These are phyloP conservation scores for Fusarium cicatricum DNA, from an alignment of 2,329 filamentous ascomycete genomes.

Conservation along the genomic window DNA sequence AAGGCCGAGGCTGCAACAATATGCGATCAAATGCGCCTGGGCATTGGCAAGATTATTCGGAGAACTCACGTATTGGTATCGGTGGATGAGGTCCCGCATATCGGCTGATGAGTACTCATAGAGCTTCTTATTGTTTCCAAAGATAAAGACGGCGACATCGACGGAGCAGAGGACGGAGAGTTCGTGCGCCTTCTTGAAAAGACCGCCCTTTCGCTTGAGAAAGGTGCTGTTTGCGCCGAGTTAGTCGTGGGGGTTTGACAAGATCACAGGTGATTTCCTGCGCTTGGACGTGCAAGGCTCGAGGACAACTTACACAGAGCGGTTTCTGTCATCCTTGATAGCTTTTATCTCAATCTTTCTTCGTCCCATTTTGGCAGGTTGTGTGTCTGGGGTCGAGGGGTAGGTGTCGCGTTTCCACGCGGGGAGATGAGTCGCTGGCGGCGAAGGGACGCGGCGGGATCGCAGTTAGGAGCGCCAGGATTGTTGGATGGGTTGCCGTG, in stretches of 20 bases:
- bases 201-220: conserved; percentile 95
- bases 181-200: conserved; percentile 99
- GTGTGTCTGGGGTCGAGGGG: conserved; percentile 23
- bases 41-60: conserved; percentile 4
- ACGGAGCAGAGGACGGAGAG: conserved; percentile 97
- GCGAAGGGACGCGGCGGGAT: conserved; percentile 24
- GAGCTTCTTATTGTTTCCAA: conserved; percentile 98
- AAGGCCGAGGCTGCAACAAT: background rate
- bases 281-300: background rate
- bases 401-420: conserved; percentile 35
- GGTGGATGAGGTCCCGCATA: conserved; percentile 87
- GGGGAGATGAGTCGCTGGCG: conserved; percentile 23
- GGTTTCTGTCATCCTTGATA: conserved; percentile 98
- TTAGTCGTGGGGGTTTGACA: conserved; percentile 28
- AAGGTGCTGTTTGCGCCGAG: conserved; percentile 74
- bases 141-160: conserved; percentile 98
- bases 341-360: conserved; percentile 99
- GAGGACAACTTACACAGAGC: conserved; percentile 82
- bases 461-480: conserved; percentile 7
- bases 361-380: conserved; percentile 75
- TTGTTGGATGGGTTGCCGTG: conserved; percentile 11
- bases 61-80: conserved; percentile 86
- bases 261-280: background rate
- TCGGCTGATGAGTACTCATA: conserved; percentile 97
- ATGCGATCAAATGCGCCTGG: conserved; percentile 2